These are phyloP conservation scores for Sisymbrium altissimum DNA, from an alignment of 345 rosid genomes.

Conservation along the genomic window DNA sequence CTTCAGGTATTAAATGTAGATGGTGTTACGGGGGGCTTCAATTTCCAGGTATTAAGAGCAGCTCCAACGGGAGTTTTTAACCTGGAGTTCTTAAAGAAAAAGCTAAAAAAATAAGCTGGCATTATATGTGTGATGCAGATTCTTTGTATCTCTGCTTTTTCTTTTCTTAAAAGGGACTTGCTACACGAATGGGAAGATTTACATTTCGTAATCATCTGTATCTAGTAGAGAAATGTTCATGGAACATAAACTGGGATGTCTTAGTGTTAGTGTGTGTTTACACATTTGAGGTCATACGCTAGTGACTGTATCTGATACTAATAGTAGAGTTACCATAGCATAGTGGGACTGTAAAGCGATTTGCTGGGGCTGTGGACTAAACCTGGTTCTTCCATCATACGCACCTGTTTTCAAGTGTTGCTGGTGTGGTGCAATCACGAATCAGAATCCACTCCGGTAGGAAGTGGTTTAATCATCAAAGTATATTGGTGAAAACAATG, in stretches of 20 bases:
- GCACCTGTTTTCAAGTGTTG: conserved; percentile 76
- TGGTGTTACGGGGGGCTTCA: too few species aligned
- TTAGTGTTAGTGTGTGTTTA: conserved; percentile 12
- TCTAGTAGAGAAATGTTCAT: not conserved
- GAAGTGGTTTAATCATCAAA: too few species aligned
- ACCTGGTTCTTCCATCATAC: conserved; percentile 63
- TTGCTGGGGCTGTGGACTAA: conserved; percentile 97
- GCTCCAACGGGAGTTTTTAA: too few species aligned
- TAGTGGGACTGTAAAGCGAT: conserved; percentile 37
- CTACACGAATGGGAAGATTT: not conserved
- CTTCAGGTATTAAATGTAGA: too few species aligned
- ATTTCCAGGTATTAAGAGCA: not conserved
- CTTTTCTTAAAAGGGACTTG: not conserved
- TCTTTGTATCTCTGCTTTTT: not conserved
- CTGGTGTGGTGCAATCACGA: conserved; percentile 97
- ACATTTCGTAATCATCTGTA: not conserved
- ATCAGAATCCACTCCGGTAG: conserved; percentile 45
- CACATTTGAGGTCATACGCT: not conserved
- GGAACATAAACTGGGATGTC: not conserved
- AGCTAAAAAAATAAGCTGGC: too few species aligned
- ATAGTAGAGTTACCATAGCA: not conserved
- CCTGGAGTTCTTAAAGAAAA: too few species aligned
- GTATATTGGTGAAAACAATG: too few species aligned
- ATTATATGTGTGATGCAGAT: not conserved
- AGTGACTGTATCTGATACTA: not conserved